Evolutionary conservation across 139 green algal genomes (phyloP).

Genomic region (Dunaliella primolecta): DNA sequence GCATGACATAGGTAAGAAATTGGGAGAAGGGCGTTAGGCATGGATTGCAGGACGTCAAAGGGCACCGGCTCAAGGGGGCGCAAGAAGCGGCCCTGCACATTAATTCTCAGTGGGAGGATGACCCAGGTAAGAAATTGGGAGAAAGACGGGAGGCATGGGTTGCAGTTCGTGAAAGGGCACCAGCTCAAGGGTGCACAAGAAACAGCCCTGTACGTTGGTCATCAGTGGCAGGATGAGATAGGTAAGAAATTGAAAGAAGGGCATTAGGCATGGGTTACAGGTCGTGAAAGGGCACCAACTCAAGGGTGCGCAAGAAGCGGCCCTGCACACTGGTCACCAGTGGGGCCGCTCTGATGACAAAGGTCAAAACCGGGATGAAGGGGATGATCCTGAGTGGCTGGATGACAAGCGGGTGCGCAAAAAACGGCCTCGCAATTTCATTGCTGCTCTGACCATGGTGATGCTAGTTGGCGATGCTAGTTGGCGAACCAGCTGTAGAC

Average conservation of each 20-base stretch:
- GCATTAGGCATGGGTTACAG: too few species aligned
- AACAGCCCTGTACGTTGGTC: constrained; percentile 50
- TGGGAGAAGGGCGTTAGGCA: neutral
- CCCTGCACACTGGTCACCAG: constrained; percentile 35
- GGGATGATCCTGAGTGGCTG: neutral
- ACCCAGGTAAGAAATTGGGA: too few species aligned
- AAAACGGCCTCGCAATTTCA: neutral
- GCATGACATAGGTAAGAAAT: neutral
- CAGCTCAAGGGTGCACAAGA: constrained; percentile 86
- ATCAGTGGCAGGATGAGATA: too few species aligned
- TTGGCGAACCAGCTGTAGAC: too few species aligned
- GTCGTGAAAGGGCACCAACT: constrained; percentile 94
- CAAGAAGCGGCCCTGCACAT: neutral
- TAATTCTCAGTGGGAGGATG: too few species aligned
- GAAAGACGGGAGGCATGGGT: too few species aligned
- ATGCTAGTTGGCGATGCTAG: too few species aligned
- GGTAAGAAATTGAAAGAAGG: too few species aligned
- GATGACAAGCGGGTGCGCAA: neutral
- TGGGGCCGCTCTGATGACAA: neutral
- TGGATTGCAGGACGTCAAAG: neutral
- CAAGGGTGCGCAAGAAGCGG: constrained; percentile 82
- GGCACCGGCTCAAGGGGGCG: neutral
- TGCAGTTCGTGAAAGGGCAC: too few species aligned
- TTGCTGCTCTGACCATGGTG: too few species aligned
- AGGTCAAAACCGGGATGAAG: neutral